Conservation (phyloP, 1,139 yeast species). For the Magnusiomyces suaveolens region DNA sequence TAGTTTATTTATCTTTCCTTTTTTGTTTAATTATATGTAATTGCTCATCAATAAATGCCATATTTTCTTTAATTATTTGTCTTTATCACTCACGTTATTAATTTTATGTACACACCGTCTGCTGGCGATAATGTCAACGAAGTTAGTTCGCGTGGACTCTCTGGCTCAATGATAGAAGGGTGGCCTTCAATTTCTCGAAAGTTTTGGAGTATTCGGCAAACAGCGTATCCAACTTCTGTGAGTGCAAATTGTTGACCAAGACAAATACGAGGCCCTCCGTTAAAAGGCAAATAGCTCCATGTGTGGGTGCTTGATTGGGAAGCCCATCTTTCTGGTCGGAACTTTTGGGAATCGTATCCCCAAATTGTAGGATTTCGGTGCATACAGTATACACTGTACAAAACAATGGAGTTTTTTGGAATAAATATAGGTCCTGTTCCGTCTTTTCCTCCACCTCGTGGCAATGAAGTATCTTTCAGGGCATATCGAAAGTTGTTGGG, state of each 20-base stretch:
- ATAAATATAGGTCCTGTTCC: conserved; percentile 38
- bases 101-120: not conserved
- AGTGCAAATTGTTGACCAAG: conserved; percentile 52
- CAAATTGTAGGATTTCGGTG: conserved; percentile 39
- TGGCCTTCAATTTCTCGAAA: conserved; percentile 18
- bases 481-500: conserved; percentile 25
- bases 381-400: conserved; percentile 38
- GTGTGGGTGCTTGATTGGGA: conserved; percentile 19
- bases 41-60: not conserved
- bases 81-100: not conserved
- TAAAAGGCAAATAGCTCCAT: conserved; percentile 37
- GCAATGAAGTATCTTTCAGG: conserved; percentile 34
- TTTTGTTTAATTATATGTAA: too few relatives aligned
- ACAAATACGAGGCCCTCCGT: conserved; percentile 53
- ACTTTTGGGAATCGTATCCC: conserved; percentile 42
- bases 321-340: conserved; percentile 47
- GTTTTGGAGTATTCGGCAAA: conserved; percentile 38
- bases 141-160: not conserved
- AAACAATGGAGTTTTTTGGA: conserved; percentile 40
- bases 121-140: not conserved
- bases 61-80: not conserved
- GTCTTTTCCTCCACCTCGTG: conserved; percentile 43
- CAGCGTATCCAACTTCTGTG: conserved; percentile 44
- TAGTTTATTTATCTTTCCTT: too few relatives aligned
- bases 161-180: not conserved